Base-by-base conservation (phyloP, 768 basidiomycete species). In the Filobasidium wieringae region DNA sequence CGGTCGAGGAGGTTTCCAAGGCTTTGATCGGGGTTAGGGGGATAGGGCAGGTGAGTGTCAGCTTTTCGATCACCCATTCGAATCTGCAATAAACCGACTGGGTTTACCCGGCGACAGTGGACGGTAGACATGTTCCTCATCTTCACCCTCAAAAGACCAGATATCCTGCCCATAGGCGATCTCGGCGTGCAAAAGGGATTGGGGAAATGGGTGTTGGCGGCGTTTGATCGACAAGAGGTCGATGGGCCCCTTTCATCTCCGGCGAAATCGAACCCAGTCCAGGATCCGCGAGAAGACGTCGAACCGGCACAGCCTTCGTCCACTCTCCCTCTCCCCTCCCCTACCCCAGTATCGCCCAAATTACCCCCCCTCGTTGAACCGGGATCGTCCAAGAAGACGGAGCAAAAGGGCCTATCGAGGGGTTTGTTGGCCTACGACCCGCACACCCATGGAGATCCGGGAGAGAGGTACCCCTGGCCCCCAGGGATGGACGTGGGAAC, bases 111-210 rank as follows among this genome's bases (percentile, higher is more conserved):
- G 22, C 29, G 53, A 56, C 32, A 62, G 59, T 65, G 66, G 68
- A 56, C 74, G 80, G 87, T 89, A n/a, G 84, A 90, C 66, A 92
- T 92, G 90, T 92, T 92, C 67, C 80, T 86, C 14, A 87, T 95
- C 41, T 93, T 92, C 73, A 85, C 87, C 1, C 76, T 91, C 31
- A 79, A 88, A 0, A 82, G 88, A 19, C 86, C 86, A 1, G 82
- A 92, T 69, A 85, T 95, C 53, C 77, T 92, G 0, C 82, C 85
- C 12, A 77, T 81, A 30, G 88, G 72, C 7, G 89, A 92, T 65
- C 78, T 92, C 15, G 88, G 88, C 14, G 84, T 92, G 0, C 88
- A 92, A 53, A 75, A 74, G 45, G 71, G 75, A 1, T 56, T 76
- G 11, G 57, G 75, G n/a, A 61, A 62, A 24, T 76, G 72, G 72